Base-by-base conservation (phyloP, 768 basidiomycete species). In the Hemileccinum impolitum region DNA sequence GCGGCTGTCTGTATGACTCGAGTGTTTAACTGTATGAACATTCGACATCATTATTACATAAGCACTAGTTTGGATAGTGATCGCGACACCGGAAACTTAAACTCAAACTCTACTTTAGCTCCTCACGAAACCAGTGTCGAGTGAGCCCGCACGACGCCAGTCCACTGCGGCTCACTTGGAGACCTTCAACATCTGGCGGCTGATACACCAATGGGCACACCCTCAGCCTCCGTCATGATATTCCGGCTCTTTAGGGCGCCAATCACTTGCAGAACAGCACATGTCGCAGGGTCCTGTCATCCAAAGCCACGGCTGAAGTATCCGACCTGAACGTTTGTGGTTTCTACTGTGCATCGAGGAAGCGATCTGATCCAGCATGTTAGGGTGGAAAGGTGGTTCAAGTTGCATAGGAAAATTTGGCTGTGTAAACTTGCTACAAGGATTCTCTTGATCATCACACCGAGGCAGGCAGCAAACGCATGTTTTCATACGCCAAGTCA, bases 251-350 rank as follows among this genome's bases (percentile, higher is more conserved):
- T 50, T 45, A 31, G 10, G 47, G 39, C 44, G 38, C 40, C 36
- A 15, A 57, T 53, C 44, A 47, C 13, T 15, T 19, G 28, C 34
- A 41, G 38, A 45, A 36, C 17, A 30, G 50, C 44, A 28, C 60
- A 45, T 54, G 57, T 23, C 32, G 31, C 51, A 61, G 54, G 61
- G 60, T 52, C 44, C 19, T 15, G n/a, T 7, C 21, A 19, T 23
- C 15, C 23, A 21, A 12, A 12, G 15, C 28, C 44, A 39, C 31
- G 32, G 7, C 18, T 18, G 25, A 15, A 25, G 12, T 32, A 8
- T 8, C 31, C 10, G 10, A n/a, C 23, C 23, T 17, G 7, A 10
- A 39, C 47, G 42, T 47, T 40, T 26, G 43, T 40, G 31, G 25
- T 38, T 36, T 39, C 11, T 45, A 7, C 36, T 37, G 13, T 17